A percentile compares a stretch with the other conserved stretches of the same genome.
phyloP scores from a whole-genome alignment of 1,139 yeast species.

The Saccharomyces hybrid region DNA sequence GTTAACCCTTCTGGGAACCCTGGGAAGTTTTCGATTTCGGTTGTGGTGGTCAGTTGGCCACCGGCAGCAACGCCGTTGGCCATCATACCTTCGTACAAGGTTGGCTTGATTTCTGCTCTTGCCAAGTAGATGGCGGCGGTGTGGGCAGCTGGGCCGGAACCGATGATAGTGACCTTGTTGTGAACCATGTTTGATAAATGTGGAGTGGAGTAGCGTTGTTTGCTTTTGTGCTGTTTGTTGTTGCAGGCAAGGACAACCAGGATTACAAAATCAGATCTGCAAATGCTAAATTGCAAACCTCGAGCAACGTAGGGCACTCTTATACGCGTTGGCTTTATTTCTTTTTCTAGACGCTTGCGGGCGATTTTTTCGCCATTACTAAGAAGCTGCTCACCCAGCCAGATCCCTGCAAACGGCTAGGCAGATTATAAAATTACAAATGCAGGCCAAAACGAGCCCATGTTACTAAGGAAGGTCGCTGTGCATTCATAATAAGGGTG shows the following conservation, averaged over 20 bases:
- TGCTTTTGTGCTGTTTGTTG: background rate
- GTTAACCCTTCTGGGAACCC: conserved; percentile 92
- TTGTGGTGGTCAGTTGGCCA: conserved; percentile 96
- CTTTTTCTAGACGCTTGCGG: background rate
- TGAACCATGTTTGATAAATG: conserved; percentile 55
- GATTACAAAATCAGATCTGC: background rate
- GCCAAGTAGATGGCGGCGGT: conserved; percentile 96
- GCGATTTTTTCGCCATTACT: background rate
- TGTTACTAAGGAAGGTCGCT: too few relatives aligned
- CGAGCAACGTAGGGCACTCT: background rate
- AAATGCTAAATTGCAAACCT: background rate
- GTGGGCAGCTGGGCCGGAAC: conserved; percentile 99
- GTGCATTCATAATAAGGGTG: too few relatives aligned
- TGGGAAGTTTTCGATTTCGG: conserved; percentile 96
- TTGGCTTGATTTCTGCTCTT: conserved; percentile 93
- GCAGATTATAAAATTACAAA: background rate
- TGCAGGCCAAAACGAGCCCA: background rate
- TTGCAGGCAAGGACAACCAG: background rate
- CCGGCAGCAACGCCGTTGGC: conserved; percentile 99
- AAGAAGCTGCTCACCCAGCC: background rate
- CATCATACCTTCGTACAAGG: conserved; percentile 88
- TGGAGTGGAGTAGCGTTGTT: background rate
- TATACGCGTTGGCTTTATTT: background rate
- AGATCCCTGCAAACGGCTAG: background rate
- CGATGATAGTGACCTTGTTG: conserved; percentile 83